Conservation (phyloP, 768 basidiomycete species). For the Boletus barrowsii region DNA sequence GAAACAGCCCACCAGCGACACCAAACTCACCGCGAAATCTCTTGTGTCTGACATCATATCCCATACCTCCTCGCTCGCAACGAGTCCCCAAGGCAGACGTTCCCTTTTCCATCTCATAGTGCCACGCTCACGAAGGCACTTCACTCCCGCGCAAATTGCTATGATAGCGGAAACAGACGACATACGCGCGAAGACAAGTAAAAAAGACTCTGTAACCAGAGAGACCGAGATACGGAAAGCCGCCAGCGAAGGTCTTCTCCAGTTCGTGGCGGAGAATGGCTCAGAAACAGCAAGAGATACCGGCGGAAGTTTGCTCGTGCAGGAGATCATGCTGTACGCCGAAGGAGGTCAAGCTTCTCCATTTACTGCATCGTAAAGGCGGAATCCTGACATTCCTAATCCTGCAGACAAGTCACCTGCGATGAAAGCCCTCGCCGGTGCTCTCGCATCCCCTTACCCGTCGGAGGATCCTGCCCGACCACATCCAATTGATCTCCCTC, state of each 20-base stretch:
- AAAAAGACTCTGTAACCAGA: slow-evolving; percentile 67
- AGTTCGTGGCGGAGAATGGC: slow-evolving; percentile 63
- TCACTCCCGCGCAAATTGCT: slow-evolving; percentile 77
- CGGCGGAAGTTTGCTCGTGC: slow-evolving; percentile 72
- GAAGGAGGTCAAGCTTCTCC: slow-evolving; percentile 64
- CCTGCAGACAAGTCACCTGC: slow-evolving; percentile 66
- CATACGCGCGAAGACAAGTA: slow-evolving; percentile 70
- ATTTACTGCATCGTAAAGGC: background rate
- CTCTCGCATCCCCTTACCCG: slow-evolving; percentile 56
- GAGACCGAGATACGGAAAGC: slow-evolving; percentile 68
- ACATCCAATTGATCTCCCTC: slow-evolving; percentile 79
- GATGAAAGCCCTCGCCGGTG: slow-evolving; percentile 55
- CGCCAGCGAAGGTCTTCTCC: slow-evolving; percentile 72
- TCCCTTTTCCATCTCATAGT: slow-evolving; percentile 79
- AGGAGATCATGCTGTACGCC: slow-evolving; percentile 81
- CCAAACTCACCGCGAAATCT: slow-evolving; percentile 82
- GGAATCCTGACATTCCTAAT: background rate
- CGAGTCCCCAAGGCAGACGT: slow-evolving; percentile 72
- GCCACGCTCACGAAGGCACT: slow-evolving; percentile 81
- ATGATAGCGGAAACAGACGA: slow-evolving; percentile 72
- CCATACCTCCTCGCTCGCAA: slow-evolving; percentile 54
- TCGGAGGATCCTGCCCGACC: slow-evolving; percentile 44
- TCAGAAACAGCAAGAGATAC: slow-evolving; percentile 67
- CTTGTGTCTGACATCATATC: slow-evolving; percentile 68
- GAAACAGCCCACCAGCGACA: slow-evolving; percentile 57